Evolutionary conservation across 2,329 filamentous ascomycete species (phyloP), one percentile per base, ranked within the genome.

Genomic region (Talaromyces sp.): DNA sequence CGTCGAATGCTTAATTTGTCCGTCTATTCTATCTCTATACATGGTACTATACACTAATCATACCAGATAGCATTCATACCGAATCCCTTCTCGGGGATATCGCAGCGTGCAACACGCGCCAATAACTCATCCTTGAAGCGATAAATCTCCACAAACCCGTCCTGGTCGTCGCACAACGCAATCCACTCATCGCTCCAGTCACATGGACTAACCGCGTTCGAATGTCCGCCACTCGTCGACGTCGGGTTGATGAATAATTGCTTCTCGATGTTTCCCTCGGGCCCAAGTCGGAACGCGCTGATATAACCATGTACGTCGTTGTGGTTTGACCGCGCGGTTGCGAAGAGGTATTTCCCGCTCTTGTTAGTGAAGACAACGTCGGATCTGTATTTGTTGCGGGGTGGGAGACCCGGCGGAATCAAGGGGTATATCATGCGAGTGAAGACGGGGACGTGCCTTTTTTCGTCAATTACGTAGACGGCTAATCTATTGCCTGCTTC

Each of bases 31-130:
- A 31, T 37, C 35, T 37, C 2, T 7, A 37, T 37, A 31, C 27
- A 31, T 8, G 27, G 27, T 31, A 31, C 6, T 31, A 49, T 61
- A 49, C 59, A 61, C 58, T 74, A 92, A 78, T 96, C 90, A 77
- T 95, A 95, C 92, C 92, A 96, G 68, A 96, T 93, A n/a, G 92
- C 92, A 79, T 96, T 96, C 92, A 96, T 96, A 1, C 92, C 92
- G 75, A 96, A 96, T 1, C 92, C 92, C n/a, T 90, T 91, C 80
- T 96, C 92, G 6, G 88, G 87, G 43, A 96, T 88, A 70, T 91
- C 87, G 68, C 91, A 82, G 68, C 90, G 84, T 17, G 92, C 92
- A 8, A 96, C 92, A 3, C 92, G 82, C 1, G 87, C 89, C 62
- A 96, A 79, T 70, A 89, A 91, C 82, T 95, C 92, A 66, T 93